Conservation (phyloP, 495 filamentous ascomycete genomes). For the Neurospora tetraspora region DNA sequence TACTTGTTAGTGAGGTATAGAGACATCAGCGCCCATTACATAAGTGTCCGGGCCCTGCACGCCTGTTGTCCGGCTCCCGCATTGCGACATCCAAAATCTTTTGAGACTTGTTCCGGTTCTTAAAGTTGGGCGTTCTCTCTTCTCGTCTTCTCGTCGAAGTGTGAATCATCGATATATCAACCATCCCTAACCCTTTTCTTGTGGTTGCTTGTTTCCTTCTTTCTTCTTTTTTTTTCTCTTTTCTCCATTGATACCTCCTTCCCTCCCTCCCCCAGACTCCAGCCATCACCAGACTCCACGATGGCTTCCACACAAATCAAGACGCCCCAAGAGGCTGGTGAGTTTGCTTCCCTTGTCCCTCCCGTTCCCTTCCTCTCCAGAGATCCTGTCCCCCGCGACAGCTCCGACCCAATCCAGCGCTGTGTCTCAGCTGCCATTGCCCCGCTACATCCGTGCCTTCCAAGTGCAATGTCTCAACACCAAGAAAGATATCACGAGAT, state of each 20-base stretch:
- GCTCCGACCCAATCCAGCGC: neutral
- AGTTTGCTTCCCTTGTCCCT: conserved; percentile 9
- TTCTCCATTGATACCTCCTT: neutral
- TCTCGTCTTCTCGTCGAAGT: neutral
- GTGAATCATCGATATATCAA: neutral
- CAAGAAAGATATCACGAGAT: neutral
- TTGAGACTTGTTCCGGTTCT: conserved; percentile 1
- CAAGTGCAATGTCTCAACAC: neutral
- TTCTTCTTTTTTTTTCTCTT: neutral
- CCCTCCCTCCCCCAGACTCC: too few species aligned
- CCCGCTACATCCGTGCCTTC: neutral
- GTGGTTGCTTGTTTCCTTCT: neutral
- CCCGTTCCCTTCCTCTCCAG: neutral
- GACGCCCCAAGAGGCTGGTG: conserved; percentile 41
- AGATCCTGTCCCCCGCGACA: neutral
- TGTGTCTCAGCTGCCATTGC: too few species aligned
- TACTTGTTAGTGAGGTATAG: neutral
- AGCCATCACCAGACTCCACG: conserved; percentile 4
- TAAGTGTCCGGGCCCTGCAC: neutral
- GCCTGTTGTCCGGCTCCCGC: neutral
- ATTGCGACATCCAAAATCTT: neutral
- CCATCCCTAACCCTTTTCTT: neutral
- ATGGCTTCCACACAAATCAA: conserved; percentile 28
- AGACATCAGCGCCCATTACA: neutral
- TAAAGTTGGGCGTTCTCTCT: conserved; percentile 6